Evolutionary conservation across 2,329 filamentous ascomycete species (phyloP).

Genomic region (Chrysosporium keratinophilum): DNA sequence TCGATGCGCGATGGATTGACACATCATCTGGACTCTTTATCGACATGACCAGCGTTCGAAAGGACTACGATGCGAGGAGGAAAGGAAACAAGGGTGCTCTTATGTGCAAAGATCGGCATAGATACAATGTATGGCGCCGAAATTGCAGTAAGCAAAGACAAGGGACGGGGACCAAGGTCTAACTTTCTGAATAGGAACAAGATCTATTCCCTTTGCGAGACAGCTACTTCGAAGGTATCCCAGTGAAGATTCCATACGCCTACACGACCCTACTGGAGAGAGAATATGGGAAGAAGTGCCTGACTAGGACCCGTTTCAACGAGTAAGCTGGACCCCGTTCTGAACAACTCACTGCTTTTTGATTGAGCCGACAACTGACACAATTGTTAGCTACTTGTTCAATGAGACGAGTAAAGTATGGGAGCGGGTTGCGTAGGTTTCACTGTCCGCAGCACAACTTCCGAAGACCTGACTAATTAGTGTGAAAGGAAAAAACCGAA

Average conservation of each 20-base stretch:
- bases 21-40: constrained; percentile 50
- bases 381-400: constrained; percentile 25
- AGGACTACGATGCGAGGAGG: constrained; percentile 33
- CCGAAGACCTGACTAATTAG: background rate
- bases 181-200: constrained; percentile 26
- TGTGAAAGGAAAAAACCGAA: background rate
- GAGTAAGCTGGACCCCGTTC: constrained; percentile 22
- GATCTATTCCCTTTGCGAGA: constrained; percentile 50
- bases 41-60: constrained; percentile 49
- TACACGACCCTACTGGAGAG: constrained; percentile 45
- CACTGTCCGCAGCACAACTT: background rate
- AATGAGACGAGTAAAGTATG: constrained; percentile 26
- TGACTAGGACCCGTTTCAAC: constrained; percentile 40
- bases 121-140: constrained; percentile 34
- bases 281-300: constrained; percentile 44
- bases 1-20: constrained; percentile 54
- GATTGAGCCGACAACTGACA: constrained; percentile 4
- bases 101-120: constrained; percentile 49
- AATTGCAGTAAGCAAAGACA: background rate
- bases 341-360: background rate
- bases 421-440: constrained; percentile 18
- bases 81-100: constrained; percentile 35
- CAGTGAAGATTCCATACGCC: constrained; percentile 47
- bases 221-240: constrained; percentile 44
- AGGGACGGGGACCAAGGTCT: background rate